Evolutionary conservation across 805 yeast genomes (phyloP), one percentile per base, ranked within the genome.

Genomic region (Candida morakotiae): DNA sequence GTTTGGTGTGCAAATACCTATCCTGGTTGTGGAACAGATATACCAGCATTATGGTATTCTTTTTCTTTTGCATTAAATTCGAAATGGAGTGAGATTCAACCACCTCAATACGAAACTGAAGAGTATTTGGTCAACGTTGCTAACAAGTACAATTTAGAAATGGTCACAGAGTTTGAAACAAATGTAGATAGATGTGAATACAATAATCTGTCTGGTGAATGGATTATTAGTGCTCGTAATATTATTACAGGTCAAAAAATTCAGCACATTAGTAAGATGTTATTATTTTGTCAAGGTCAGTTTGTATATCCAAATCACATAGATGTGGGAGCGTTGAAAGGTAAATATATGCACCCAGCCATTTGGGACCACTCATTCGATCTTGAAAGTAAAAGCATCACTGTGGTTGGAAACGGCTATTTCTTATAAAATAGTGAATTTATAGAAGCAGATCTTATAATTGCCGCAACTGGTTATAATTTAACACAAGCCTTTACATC

Each of bases 1-100:
- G 64, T 70, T 17, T 66, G 72, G 72, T 65, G 58, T 49, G 70
- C 70, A 15, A 66, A 66, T 43, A 62, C 70, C 4, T 66, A 65
- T 40, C 72, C 72, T 2, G 70, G 71, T 1, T 62, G 69, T 46
- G 70, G 70, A n/a, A 55, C 60, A 16, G 72, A 66, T 48, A 61
- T 66, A 31, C 34, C 34, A 4, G 34, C 34, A 5, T 21, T 31
- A 23, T 66, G 68, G 69, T 66, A 66, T 42, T 58, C 65, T 11
- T 53, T 55, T 28, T 59, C 35, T 4, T 32, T 32, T 25, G 29
- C 29, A 11, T 22, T 25, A n/a, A 22, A 17, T 18, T 32, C 35
- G 17, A 58, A 55, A 23, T 66, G 71, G 71, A 52, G 60, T 35
- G 50, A 51, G 28, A 31, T 64, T 19, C 59, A 66, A 22, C 71